Conservation (phyloP, 345 rosid genomes). For the Euclidium syriacum region DNA sequence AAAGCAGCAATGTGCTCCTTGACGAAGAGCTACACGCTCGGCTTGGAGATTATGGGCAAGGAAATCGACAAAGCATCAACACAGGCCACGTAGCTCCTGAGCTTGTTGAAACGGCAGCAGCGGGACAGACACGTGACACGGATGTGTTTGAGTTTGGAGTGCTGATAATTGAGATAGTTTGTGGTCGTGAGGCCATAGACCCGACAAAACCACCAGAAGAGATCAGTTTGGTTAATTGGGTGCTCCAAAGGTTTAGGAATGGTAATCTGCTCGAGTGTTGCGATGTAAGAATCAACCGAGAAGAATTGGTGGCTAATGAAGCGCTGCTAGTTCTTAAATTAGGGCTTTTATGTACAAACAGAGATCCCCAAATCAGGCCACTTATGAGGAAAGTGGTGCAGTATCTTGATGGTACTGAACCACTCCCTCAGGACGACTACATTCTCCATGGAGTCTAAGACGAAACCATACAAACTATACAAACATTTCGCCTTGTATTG, state of each 20-base stretch:
- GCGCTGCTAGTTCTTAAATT: conserved; percentile 33
- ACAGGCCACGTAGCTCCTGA: conserved; percentile 49
- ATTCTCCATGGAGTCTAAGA: conserved; percentile 13
- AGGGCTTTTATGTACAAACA: conserved; percentile 32
- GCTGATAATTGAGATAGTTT: conserved; percentile 41
- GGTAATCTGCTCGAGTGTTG: conserved; percentile 25
- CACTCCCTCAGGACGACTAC: conserved; percentile 11
- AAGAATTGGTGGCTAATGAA: conserved; percentile 23
- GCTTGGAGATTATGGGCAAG: conserved; percentile 50
- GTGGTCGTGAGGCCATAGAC: conserved; percentile 44
- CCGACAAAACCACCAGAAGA: conserved; percentile 19
- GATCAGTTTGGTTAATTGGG: conserved; percentile 37
- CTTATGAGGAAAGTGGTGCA: conserved; percentile 29
- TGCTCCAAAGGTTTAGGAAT: conserved; percentile 22
- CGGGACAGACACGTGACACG: conserved; percentile 22
- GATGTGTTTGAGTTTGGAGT: conserved; percentile 47
- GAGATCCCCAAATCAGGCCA: conserved; percentile 15
- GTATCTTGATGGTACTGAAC: conserved; percentile 29
- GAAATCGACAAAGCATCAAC: conserved; percentile 28
- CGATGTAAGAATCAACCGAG: conserved; percentile 29
- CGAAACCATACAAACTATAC: background rate
- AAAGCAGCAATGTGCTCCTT: conserved; percentile 42
- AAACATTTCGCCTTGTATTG: background rate
- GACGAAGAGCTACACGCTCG: conserved; percentile 39
- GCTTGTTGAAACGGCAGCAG: conserved; percentile 30